A percentile compares a stretch with the other conserved stretches of the same genome.
Conservation (phyloP, 2,329 filamentous ascomycete species). For the Trichophyton benhamiae region DNA sequence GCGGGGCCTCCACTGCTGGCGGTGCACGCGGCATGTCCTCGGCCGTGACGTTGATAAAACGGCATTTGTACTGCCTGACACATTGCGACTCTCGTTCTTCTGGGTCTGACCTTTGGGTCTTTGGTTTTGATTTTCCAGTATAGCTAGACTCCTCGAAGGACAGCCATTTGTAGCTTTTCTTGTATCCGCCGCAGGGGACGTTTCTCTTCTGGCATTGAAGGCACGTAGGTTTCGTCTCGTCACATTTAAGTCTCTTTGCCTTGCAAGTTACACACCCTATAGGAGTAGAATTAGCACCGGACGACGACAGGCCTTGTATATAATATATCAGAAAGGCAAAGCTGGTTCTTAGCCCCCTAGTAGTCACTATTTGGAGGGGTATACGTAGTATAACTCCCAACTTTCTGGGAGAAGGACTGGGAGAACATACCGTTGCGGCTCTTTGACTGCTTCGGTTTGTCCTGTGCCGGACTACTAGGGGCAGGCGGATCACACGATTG, state of each 20-base stretch:
- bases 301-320: neutral
- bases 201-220: constrained; percentile 53
- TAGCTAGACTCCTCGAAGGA: constrained; percentile 54
- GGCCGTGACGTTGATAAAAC: neutral
- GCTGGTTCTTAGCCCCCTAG: constrained; percentile 12
- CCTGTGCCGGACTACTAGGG: neutral
- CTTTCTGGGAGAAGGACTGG: neutral
- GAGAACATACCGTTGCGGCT: constrained; percentile 56
- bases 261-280: constrained; percentile 63
- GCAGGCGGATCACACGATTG: neutral
- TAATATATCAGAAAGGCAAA: neutral
- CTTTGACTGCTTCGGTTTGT: constrained; percentile 60
- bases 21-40: neutral
- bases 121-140: constrained; percentile 25
- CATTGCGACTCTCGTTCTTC: neutral
- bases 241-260: constrained; percentile 59
- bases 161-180: constrained; percentile 65
- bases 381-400: neutral
- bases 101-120: constrained; percentile 35
- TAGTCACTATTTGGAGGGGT: neutral
- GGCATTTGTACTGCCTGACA: neutral
- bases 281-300: constrained; percentile 6
- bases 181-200: constrained; percentile 58
- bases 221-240: constrained; percentile 58
- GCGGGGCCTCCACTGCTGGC: neutral